Percentiles rank a stretch among this genome's conserved stretches.
Evolutionary conservation across 495 filamentous ascomycete species (phyloP).

Genomic region (Penicillium paxilli): DNA sequence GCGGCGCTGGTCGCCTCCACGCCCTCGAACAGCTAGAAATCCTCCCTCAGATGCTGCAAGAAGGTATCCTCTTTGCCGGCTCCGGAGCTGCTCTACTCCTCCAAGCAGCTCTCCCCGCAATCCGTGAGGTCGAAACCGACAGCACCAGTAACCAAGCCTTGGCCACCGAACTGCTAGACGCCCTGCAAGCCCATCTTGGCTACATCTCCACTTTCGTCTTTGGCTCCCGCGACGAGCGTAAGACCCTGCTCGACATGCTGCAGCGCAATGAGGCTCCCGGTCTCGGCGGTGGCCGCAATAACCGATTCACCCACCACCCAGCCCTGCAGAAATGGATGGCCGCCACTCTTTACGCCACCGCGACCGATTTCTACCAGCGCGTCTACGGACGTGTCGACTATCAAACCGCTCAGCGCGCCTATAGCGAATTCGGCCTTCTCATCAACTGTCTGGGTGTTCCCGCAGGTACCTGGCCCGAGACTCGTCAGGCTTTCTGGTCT

Average conservation of each 20-base stretch:
- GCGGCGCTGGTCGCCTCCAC: conserved; percentile 23
- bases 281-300: conserved; percentile 21
- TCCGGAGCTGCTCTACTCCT: conserved; percentile 39
- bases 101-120: conserved; percentile 40
- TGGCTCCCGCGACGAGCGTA: conserved; percentile 35
- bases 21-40: conserved; percentile 38
- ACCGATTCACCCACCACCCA: conserved; percentile 28
- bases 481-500: conserved; percentile 37
- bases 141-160: conserved; percentile 21
- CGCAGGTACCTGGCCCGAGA: conserved; percentile 31
- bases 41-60: conserved; percentile 41
- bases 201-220: conserved; percentile 43
- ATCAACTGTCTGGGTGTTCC: conserved; percentile 30
- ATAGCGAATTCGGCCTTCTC: conserved; percentile 36
- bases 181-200: conserved; percentile 35
- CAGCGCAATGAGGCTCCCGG: conserved; percentile 25
- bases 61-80: conserved; percentile 42
- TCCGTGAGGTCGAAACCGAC: conserved; percentile 19
- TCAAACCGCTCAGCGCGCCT: conserved; percentile 36
- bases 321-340: conserved; percentile 37
- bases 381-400: conserved; percentile 40
- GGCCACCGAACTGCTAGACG: conserved; percentile 33
- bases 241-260: conserved; percentile 30
- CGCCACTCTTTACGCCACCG: conserved; percentile 42
- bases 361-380: conserved; percentile 46